Evolutionary conservation across 805 yeast species (phyloP).

Genomic region (Wickerhamomyces hampshirensis): DNA sequence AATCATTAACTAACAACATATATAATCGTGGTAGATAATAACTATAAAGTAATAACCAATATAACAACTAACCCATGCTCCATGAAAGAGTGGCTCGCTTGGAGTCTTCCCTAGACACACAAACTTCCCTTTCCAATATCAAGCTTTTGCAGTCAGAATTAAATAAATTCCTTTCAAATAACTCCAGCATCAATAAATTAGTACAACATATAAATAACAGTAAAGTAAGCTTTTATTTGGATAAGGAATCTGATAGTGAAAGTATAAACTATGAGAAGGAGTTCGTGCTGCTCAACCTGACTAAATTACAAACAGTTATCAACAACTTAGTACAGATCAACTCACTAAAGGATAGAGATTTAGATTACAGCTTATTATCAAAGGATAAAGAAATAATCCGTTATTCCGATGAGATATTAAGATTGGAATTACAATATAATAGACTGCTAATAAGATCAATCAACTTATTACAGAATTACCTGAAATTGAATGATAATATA

Average conservation of each 20-base stretch:
- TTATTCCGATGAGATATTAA: slow-evolving; percentile 5
- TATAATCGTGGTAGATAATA: too few species aligned
- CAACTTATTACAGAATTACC: slow-evolving; percentile 19
- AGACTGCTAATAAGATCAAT: slow-evolving; percentile 19
- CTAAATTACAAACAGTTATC: too few species aligned
- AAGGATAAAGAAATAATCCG: background rate
- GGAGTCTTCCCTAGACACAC: slow-evolving; percentile 4
- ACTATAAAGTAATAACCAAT: too few species aligned
- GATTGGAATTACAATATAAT: slow-evolving; percentile 19
- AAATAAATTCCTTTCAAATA: background rate
- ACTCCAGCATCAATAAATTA: background rate
- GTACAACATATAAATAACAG: slow-evolving; percentile 7
- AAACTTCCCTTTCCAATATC: background rate
- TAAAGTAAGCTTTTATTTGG: slow-evolving; percentile 8
- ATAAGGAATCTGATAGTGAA: background rate
- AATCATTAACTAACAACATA: too few species aligned
- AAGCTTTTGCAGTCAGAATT: background rate
- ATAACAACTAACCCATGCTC: too few species aligned
- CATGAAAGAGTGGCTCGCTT: slow-evolving; percentile 3
- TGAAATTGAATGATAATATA: slow-evolving; percentile 18
- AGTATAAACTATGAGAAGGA: too few species aligned
- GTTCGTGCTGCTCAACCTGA: background rate
- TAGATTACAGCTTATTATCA: background rate
- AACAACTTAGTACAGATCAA: background rate
- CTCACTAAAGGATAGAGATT: background rate